Conservation (phyloP, 179 eudicot species). For the Pouteria campechiana region DNA sequence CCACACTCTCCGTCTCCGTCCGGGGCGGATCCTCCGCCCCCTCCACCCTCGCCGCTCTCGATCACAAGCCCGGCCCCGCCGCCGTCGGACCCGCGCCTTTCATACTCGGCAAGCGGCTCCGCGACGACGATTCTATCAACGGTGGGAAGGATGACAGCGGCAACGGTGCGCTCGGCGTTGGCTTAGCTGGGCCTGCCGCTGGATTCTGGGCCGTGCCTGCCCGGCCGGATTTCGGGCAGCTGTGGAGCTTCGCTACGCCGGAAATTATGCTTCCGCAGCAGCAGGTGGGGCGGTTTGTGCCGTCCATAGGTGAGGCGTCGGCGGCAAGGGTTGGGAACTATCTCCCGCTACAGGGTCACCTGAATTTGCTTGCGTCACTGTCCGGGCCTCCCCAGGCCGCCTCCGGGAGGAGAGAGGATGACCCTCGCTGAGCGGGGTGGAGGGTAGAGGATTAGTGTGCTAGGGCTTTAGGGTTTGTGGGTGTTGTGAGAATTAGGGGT, state of each 20-base stretch:
- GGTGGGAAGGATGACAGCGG: constrained; percentile 22
- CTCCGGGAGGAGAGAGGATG: constrained; percentile 52
- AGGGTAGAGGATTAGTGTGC: not conserved
- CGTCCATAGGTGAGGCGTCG: constrained; percentile 34
- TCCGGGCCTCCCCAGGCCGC: constrained; percentile 47
- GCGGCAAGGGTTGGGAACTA: constrained; percentile 86
- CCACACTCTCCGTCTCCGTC: constrained; percentile 39
- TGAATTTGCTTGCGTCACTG: constrained; percentile 79
- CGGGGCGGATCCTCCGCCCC: constrained; percentile 7
- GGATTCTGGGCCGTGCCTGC: constrained; percentile 89
- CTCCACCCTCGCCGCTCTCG: constrained; percentile 10
- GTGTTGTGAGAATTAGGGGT: too few relatives aligned
- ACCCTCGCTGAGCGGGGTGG: constrained; percentile 31
- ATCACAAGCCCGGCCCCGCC: constrained; percentile 10
- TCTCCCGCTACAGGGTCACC: constrained; percentile 75
- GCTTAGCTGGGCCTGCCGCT: constrained; percentile 18
- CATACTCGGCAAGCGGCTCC: constrained; percentile 57
- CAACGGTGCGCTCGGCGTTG: constrained; percentile 1
- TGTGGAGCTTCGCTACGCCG: constrained; percentile 71
- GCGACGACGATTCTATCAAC: constrained; percentile 33
- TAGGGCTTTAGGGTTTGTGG: constrained; percentile 1
- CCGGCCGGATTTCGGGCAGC: constrained; percentile 56
- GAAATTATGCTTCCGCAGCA: constrained; percentile 18
- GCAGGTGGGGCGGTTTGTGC: constrained; percentile 35
- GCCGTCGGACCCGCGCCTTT: constrained; percentile 43